Conservation (phyloP, 2,329 filamentous ascomycete species). For the Aspergillus piperis region DNA sequence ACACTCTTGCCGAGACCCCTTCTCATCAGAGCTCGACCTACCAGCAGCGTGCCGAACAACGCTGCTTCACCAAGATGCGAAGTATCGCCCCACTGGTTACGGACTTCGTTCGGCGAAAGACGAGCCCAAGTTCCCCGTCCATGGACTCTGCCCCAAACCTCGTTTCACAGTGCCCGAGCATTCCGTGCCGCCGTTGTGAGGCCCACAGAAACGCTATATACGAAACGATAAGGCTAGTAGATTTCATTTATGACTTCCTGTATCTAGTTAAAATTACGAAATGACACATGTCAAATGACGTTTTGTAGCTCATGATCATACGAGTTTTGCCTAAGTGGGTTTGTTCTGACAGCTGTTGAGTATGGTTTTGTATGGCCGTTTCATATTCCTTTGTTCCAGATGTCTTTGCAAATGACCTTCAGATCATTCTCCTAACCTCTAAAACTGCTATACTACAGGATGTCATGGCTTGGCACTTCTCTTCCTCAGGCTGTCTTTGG, state of each 20-base stretch:
- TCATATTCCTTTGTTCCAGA: too few species aligned
- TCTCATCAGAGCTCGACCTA: too few species aligned
- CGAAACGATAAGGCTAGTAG: not conserved
- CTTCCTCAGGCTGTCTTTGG: too few species aligned
- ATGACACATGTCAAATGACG: not conserved
- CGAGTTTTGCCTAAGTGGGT: too few species aligned
- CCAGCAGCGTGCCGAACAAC: not conserved
- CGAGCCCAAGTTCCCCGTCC: not conserved
- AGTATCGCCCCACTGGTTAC: not conserved
- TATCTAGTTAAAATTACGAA: slow-evolving; percentile 1
- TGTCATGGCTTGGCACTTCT: too few species aligned
- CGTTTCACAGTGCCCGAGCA: not conserved
- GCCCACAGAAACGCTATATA: not conserved
- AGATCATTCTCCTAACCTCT: too few species aligned
- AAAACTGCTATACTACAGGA: too few species aligned
- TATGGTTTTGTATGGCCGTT: too few species aligned
- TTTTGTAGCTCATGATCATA: not conserved
- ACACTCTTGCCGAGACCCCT: too few species aligned
- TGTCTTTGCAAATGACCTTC: too few species aligned
- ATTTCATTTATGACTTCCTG: slow-evolving; percentile 1
- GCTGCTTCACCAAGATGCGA: not conserved
- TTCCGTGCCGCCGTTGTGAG: not conserved
- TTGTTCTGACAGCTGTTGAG: too few species aligned
- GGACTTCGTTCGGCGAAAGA: not conserved
- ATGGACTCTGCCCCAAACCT: not conserved